Conservation (phyloP, 371 early-diverging fungal genomes). For the Cokeromyces recurvatus region DNA sequence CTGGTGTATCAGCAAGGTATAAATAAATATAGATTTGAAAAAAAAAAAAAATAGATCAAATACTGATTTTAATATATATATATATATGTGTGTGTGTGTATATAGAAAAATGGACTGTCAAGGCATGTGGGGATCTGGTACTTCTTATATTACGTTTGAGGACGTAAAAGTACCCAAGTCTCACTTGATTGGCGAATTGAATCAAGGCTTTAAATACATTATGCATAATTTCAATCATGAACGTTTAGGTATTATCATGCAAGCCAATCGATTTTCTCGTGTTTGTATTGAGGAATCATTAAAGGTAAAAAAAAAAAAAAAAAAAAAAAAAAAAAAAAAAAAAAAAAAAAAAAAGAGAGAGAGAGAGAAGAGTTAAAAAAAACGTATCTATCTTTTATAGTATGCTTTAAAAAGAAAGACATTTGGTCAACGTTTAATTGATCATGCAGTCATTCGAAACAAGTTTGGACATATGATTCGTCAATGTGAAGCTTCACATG, state of each 20-base stretch:
- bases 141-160: constrained; percentile 72
- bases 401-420: constrained; percentile 86
- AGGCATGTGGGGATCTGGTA: constrained; percentile 79
- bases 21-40: too few species aligned
- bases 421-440: constrained; percentile 75
- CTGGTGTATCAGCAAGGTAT: constrained; percentile 56
- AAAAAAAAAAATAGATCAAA: not conserved
- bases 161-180: constrained; percentile 83
- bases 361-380: not conserved
- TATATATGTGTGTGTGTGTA: too few species aligned
- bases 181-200: constrained; percentile 82
- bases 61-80: too few species aligned
- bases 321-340: not conserved
- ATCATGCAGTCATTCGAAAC: constrained; percentile 69
- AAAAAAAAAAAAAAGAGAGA: not conserved
- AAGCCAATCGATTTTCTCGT: constrained; percentile 84
- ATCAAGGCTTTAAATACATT: constrained; percentile 83
- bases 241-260: constrained; percentile 75
- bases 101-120: constrained; percentile 73
- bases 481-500: constrained; percentile 82
- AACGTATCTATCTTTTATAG: constrained; percentile 5
- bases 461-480: constrained; percentile 77
- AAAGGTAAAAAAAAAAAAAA: constrained; percentile 33
- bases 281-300: constrained; percentile 84
- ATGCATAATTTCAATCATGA: constrained; percentile 80